Evolutionary conservation across 257 asterid species (phyloP), one percentile per base, ranked within the genome.

Genomic region (Solanum boliviense): DNA sequence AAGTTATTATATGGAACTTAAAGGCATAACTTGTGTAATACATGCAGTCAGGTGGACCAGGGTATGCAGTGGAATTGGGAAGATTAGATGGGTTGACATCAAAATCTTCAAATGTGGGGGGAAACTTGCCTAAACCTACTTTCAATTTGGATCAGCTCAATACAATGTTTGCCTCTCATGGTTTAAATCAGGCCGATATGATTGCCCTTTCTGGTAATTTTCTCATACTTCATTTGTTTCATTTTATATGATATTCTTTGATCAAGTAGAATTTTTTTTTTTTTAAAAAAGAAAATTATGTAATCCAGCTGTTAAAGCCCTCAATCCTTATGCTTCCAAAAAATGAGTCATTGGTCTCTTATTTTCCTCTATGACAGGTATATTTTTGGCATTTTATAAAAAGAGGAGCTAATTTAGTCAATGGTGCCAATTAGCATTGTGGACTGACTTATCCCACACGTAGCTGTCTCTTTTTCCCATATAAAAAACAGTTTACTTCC

Each of bases 191-290:
- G 87, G 56, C 90, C 0, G 98, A 96, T 87, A 93, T 96, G 98
- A 93, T 95, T 31, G 98, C 99, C 82, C 96, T 96, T 74, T 96
- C 98, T 5, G 98, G 98, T 96, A 87, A 87, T 5, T 34, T 25
- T 46, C 2, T 20, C 1, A 31, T 11, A 32, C 8, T 6, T 7
- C 1, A 20, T 23, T 36, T 13, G 3, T 35, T 75, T 75, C 27
- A 75, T 10, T 36, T 36, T 36, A 36, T 23, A 1, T 36, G 12
- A 52, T 16, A 52, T 62, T 0, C 9, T n/a, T 2, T 0, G 10
- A 12, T 27, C 29, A 5, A 4, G 1, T 23, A 62, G 15, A 5
- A 52, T 16, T 20, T 20, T 1, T 16, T 4, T 4, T 44, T 13
- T 48, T 12, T 12, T 44, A 4, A 4, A 34, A 35, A 39, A 39